Conservation (phyloP, 805 yeast species). For the Suhomyces sp. region DNA sequence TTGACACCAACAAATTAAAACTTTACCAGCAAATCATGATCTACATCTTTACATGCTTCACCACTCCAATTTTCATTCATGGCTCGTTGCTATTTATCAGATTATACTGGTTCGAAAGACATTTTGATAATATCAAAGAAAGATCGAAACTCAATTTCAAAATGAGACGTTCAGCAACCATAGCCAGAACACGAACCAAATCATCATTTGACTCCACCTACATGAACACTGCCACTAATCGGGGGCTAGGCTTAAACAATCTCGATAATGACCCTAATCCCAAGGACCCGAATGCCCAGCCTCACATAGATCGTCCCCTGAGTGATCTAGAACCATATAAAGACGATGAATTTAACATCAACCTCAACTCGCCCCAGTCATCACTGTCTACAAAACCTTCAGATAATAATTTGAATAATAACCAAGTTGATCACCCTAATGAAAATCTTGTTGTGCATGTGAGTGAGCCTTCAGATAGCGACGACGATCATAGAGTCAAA, state of each 20-base stretch:
- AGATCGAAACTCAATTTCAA: constrained; percentile 75
- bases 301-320: too few relatives aligned
- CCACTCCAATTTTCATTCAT: constrained; percentile 90
- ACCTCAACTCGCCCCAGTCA: constrained; percentile 13
- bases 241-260: constrained; percentile 28
- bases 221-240: constrained; percentile 27
- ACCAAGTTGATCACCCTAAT: too few relatives aligned
- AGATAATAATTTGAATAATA: constrained; percentile 12
- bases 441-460: constrained; percentile 34
- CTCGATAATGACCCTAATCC: neutral
- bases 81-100: constrained; percentile 74
- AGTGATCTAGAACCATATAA: too few relatives aligned
- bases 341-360: constrained; percentile 4
- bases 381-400: constrained; percentile 13
- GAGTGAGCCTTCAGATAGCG: constrained; percentile 44
- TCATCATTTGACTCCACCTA: constrained; percentile 29
- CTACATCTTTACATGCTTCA: constrained; percentile 58
- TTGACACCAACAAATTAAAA: constrained; percentile 60
- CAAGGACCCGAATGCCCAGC: neutral
- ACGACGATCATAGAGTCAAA: neutral
- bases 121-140: constrained; percentile 77
- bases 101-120: constrained; percentile 84
- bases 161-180: constrained; percentile 78
- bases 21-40: constrained; percentile 80
- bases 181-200: constrained; percentile 56